A percentile compares a stretch with the other conserved stretches of the same genome.
These are phyloP conservation scores for Fusarium guadeloupense DNA, from an alignment of 2,329 filamentous ascomycete genomes.

Conservation along the genomic window DNA sequence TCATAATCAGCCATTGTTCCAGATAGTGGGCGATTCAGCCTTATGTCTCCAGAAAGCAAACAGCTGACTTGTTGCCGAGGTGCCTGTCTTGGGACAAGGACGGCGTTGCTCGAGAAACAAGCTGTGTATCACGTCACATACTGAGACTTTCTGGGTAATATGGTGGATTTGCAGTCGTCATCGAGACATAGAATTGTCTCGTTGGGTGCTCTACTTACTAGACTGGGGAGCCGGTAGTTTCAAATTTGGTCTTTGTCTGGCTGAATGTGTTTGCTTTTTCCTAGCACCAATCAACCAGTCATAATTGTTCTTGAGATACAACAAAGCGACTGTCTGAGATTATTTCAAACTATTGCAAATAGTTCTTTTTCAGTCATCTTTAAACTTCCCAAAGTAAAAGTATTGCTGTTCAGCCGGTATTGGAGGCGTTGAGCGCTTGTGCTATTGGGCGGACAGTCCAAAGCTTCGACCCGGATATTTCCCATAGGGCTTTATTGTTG, in stretches of 20 bases:
- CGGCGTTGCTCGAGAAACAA: conserved; percentile 34
- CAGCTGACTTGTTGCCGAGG: neutral
- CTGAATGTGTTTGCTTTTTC: conserved; percentile 3
- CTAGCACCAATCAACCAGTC: too few relatives aligned
- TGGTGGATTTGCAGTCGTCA: conserved; percentile 31
- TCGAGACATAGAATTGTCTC: conserved; percentile 13
- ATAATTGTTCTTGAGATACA: neutral
- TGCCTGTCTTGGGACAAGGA: conserved; percentile 3
- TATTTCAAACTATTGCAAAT: too few relatives aligned
- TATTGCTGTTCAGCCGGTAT: too few relatives aligned
- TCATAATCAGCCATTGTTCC: conserved; percentile 5
- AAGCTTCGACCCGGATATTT: neutral
- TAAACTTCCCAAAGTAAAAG: too few relatives aligned
- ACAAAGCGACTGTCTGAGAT: too few relatives aligned
- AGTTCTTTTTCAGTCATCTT: too few relatives aligned
- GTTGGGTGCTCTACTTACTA: conserved; percentile 17
- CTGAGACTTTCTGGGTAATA: neutral
- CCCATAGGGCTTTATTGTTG: neutral
- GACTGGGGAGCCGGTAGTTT: conserved; percentile 10
- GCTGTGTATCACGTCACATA: conserved; percentile 28
- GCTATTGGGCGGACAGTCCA: neutral
- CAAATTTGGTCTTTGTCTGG: neutral
- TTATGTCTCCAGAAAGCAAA: neutral
- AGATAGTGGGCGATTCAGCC: conserved; percentile 7
- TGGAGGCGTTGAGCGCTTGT: neutral